phyloP scores from a whole-genome alignment of 768 basidiomycete genomes.

The Amanita rubescens region DNA sequence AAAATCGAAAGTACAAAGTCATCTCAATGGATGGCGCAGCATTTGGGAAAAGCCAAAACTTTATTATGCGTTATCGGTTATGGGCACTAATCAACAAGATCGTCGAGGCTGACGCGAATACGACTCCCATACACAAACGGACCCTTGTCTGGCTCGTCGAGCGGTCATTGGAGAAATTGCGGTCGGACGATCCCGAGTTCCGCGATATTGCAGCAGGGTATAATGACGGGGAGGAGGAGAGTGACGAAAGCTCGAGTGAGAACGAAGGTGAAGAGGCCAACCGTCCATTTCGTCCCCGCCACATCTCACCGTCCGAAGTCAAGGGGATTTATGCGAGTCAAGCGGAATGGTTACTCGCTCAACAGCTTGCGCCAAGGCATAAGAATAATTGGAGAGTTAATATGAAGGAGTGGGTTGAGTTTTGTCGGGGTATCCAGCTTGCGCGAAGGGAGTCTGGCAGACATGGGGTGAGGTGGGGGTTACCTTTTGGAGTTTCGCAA shows the following conservation, averaged over 20 bases:
- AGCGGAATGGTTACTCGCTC: conserved; percentile 50
- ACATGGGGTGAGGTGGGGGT: conserved; percentile 23
- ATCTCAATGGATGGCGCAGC: conserved; percentile 38
- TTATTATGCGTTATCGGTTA: conserved; percentile 45
- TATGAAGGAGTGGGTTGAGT: conserved; percentile 38
- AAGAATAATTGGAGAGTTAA: conserved; percentile 28
- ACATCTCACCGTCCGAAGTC: conserved; percentile 45
- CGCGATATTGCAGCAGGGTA: not conserved
- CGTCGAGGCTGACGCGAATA: conserved; percentile 22
- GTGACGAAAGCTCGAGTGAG: conserved; percentile 23
- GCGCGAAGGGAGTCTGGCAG: conserved; percentile 25
- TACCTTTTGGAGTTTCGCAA: conserved; percentile 18
- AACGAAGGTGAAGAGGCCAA: conserved; percentile 13
- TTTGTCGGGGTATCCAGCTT: conserved; percentile 26
- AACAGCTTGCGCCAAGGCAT: conserved; percentile 29
- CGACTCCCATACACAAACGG: conserved; percentile 27
- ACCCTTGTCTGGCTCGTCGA: conserved; percentile 45
- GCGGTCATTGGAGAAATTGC: conserved; percentile 27
- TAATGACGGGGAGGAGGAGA: conserved; percentile 18
- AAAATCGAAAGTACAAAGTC: conserved; percentile 36
- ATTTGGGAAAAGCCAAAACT: conserved; percentile 36
- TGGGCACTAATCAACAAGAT: conserved; percentile 40
- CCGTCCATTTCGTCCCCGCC: conserved; percentile 28
- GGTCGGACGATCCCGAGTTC: conserved; percentile 15
- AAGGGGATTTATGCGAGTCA: conserved; percentile 45